Evolutionary conservation across 176 grass and related monocot species (phyloP).

Genomic region (Tillandsia fasciculata): DNA sequence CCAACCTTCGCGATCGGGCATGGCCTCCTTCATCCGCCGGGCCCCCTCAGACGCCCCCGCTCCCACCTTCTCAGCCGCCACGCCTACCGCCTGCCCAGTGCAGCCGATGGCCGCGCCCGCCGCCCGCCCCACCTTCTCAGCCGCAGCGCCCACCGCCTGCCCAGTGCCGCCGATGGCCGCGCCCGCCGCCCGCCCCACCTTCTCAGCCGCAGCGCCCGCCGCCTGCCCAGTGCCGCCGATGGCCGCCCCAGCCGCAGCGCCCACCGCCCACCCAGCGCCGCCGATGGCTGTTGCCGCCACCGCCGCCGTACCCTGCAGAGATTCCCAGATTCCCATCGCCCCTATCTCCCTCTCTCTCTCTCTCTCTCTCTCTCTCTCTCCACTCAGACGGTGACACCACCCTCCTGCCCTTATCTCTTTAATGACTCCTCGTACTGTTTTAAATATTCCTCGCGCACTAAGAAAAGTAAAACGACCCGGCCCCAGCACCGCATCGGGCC

Average conservation of each 20-base stretch:
- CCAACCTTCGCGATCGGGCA: conserved; percentile 15
- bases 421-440: too few species aligned
- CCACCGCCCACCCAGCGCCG: not conserved
- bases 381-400: not conserved
- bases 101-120: not conserved
- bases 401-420: too few species aligned
- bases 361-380: not conserved
- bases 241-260: not conserved
- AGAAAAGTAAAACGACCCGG: too few species aligned
- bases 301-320: not conserved
- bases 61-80: not conserved
- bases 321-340: conserved; percentile 18
- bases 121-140: not conserved
- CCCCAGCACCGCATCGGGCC: too few species aligned
- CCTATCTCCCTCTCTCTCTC: not conserved
- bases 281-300: not conserved
- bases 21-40: not conserved
- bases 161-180: not conserved
- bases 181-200: not conserved
- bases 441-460: too few species aligned
- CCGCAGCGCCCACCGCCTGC: not conserved
- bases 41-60: not conserved
- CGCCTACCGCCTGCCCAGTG: not conserved
- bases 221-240: not conserved
- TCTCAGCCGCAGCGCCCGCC: not conserved